Percentiles rank a stretch among this genome's conserved stretches.
phyloP scores from a whole-genome alignment of 768 basidiomycete species.

The Melanogaster broomeanus region DNA sequence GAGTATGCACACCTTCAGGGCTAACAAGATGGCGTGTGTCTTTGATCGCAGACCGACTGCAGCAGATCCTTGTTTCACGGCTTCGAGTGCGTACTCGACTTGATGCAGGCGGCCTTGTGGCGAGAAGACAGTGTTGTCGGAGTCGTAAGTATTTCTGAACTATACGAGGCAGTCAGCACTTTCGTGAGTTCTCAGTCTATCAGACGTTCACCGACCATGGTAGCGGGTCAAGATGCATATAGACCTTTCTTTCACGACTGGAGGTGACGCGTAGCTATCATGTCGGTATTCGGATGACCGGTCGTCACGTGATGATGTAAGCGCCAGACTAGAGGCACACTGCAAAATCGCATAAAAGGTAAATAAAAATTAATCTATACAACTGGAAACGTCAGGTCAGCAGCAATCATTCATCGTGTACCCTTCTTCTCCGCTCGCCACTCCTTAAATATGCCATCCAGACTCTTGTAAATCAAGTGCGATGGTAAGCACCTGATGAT shows the following conservation, averaged over 20 bases:
- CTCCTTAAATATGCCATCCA: conserved; percentile 95
- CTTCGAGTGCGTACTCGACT: conserved; percentile 98
- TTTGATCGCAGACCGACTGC: conserved; percentile 95
- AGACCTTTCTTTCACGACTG: conserved; percentile 5
- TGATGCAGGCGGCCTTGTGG: conserved; percentile 97
- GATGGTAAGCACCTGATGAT: conserved; percentile 89
- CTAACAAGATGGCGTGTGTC: conserved; percentile 90
- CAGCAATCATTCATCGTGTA: conserved; percentile 41
- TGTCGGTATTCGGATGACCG: conserved; percentile 11
- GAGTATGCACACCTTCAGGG: conserved; percentile 72
- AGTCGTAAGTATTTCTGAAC: conserved; percentile 98
- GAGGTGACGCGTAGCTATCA: conserved; percentile 37
- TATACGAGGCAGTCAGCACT: conserved; percentile 30
- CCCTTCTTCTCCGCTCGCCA: conserved; percentile 86
- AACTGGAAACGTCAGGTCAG: conserved; percentile 6
- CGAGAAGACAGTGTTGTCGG: conserved; percentile 96
- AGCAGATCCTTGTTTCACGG: conserved; percentile 99
- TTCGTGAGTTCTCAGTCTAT: background rate
- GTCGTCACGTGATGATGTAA: conserved; percentile 25
- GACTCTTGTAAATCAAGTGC: conserved; percentile 83
- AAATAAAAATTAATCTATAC: conserved; percentile 10
- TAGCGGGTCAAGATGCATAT: conserved; percentile 16
- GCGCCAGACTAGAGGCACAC: too few relatives aligned
- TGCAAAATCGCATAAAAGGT: background rate
- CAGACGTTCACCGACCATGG: conserved; percentile 30